Base-by-base conservation (phyloP, 192 early-diverging fungal species). In the Cladochytrium replicatum region DNA sequence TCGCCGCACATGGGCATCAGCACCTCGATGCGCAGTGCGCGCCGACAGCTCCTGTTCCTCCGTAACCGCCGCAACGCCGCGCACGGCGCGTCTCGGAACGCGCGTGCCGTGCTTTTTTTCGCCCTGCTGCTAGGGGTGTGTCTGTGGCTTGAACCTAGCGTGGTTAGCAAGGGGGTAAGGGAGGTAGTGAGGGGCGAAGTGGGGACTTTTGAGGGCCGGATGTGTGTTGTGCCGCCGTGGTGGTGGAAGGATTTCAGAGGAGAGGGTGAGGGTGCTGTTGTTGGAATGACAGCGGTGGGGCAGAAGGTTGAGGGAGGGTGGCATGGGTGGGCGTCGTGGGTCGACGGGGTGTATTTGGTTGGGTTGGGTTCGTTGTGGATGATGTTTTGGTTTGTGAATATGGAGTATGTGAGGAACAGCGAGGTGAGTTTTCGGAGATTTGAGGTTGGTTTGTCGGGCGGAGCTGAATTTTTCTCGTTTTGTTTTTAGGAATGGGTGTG, bases 401-500 rank as follows among this genome's bases (percentile, higher is more conserved):
- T 21, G 13, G 66, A 68, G 31, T 68, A 32, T 26, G 55, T 45
- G 5, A 42, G 66, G 21, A 64, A 68, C 49, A 54, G 51, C 39
- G 66, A 68, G 52, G 65, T 67, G 27, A 37, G 38, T 17, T 7
- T 29, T 26, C 0, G 32, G 23, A 22, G 4, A 11, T 26, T 46
- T 43, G 27, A 13, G 7, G 25, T 19, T 15, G 6, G 9, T 8
- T 11, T 17, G 38, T 17, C 17, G 17, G 24, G n/a, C 27, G 7
- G 5, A 5, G 29, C 23, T 49, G 22, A 13, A n/a, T 54, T 54
- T 49, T 19, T 6, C 47, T 52, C 4, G 6, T 4, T 43, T 45
- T n/a, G 7, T 26, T 39, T 38, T 6, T 44, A 67, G 66, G 66
- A 68, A 43, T 68, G 66, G 66, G 53, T 68, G 7, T 64, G 60